Conservation (phyloP, 306 rosid genomes). For the Trifolium repens region DNA sequence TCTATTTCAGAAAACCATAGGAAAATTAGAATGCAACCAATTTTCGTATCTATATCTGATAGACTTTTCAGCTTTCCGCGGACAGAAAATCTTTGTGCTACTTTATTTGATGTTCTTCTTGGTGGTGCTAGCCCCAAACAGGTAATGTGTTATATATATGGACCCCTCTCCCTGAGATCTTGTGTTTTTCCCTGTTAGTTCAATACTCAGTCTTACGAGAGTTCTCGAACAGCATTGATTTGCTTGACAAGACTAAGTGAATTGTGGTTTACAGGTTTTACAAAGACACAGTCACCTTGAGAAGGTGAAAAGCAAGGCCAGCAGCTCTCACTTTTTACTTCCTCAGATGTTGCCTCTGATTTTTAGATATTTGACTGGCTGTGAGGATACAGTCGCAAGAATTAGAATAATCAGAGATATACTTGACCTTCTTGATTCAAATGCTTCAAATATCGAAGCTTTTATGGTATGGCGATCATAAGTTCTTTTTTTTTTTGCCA, state of each 20-base stretch:
- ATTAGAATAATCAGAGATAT: slow-evolving; percentile 75
- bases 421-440: slow-evolving; percentile 93
- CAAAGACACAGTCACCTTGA: slow-evolving; percentile 78
- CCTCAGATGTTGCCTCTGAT: slow-evolving; percentile 89
- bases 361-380: slow-evolving; percentile 80
- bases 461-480: slow-evolving; percentile 71
- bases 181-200: slow-evolving; percentile 19
- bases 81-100: slow-evolving; percentile 87
- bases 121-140: slow-evolving; percentile 99
- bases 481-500: not conserved
- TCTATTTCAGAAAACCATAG: slow-evolving; percentile 63
- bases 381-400: slow-evolving; percentile 71
- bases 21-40: slow-evolving; percentile 73
- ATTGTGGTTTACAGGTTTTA: slow-evolving; percentile 70
- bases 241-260: slow-evolving; percentile 15
- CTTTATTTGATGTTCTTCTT: slow-evolving; percentile 95
- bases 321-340: slow-evolving; percentile 75
- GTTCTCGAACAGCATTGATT: slow-evolving; percentile 33
- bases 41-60: slow-evolving; percentile 80
- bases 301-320: slow-evolving; percentile 75
- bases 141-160: slow-evolving; percentile 53
- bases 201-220: slow-evolving; percentile 10
- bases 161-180: slow-evolving; percentile 5
- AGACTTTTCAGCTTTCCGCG: slow-evolving; percentile 90
- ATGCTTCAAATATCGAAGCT: slow-evolving; percentile 94